phyloP scores from a whole-genome alignment of 2,329 filamentous ascomycete genomes.

The Zarea fungicola region DNA sequence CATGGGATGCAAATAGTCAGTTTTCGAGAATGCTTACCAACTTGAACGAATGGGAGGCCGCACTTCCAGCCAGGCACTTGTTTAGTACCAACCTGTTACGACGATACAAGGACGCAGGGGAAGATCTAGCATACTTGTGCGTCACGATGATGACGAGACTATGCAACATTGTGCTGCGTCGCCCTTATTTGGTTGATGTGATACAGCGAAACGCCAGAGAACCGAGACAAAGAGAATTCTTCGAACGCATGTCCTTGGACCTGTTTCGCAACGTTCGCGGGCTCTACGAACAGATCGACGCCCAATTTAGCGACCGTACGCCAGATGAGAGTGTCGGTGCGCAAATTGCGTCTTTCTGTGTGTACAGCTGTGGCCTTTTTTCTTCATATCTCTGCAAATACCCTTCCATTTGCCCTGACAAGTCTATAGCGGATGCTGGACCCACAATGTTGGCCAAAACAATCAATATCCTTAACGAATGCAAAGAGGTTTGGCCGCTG shows the following conservation, averaged over 20 bases:
- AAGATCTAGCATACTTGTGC: constrained; percentile 50
- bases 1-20: constrained; percentile 44
- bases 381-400: constrained; percentile 49
- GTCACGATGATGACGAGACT: constrained; percentile 51
- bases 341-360: constrained; percentile 51
- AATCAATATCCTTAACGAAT: constrained; percentile 41
- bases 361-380: constrained; percentile 50
- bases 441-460: constrained; percentile 42
- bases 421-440: constrained; percentile 33
- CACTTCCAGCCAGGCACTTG: constrained; percentile 41
- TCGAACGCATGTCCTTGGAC: constrained; percentile 38
- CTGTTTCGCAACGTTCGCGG: constrained; percentile 44
- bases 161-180: constrained; percentile 52
- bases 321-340: constrained; percentile 46
- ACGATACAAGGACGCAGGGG: constrained; percentile 41
- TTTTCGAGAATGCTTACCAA: constrained; percentile 39
- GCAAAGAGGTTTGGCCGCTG: constrained; percentile 47
- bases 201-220: constrained; percentile 37
- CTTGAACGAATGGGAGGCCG: constrained; percentile 43
- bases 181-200: constrained; percentile 48
- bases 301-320: constrained; percentile 42
- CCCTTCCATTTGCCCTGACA: constrained; percentile 40
- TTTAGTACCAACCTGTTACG: constrained; percentile 41
- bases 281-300: constrained; percentile 46
- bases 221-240: constrained; percentile 33